A percentile compares a stretch with the other conserved stretches of the same genome.
Evolutionary conservation across 805 yeast genomes (phyloP).

Genomic region (Brettanomyces bruxellensis): DNA sequence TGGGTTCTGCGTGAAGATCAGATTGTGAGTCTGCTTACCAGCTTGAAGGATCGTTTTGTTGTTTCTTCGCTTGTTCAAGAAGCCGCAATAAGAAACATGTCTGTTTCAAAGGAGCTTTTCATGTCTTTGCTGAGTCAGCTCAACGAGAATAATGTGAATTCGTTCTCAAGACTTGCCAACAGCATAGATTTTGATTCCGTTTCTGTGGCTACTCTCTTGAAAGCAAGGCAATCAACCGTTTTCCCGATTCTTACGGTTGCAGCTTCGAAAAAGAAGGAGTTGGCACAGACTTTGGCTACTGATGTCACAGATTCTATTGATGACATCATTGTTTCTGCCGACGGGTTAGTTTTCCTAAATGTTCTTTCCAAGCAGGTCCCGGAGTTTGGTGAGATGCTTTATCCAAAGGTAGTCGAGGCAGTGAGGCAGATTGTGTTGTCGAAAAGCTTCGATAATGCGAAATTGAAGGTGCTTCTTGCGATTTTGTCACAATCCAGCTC

Average conservation of each 20-base stretch:
- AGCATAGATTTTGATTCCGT: too few species aligned
- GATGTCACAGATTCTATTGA: too few species aligned
- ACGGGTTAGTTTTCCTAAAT: not conserved
- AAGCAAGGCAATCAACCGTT: too few species aligned
- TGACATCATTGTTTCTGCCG: not conserved
- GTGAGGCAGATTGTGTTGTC: conserved; percentile 5
- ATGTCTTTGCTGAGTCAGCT: not conserved
- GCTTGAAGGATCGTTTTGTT: not conserved
- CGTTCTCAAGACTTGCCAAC: too few species aligned
- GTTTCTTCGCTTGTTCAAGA: not conserved
- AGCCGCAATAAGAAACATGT: not conserved
- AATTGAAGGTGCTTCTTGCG: conserved; percentile 7
- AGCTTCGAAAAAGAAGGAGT: too few species aligned
- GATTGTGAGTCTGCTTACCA: conserved; percentile 1
- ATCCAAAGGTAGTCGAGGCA: conserved; percentile 3
- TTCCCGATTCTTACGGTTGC: too few species aligned
- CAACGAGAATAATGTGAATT: too few species aligned
- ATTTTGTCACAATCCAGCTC: not conserved
- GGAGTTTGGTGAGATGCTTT: not conserved
- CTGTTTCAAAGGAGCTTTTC: not conserved
- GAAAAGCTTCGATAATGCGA: not conserved
- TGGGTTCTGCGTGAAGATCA: conserved; percentile 7
- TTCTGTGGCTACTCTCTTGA: too few species aligned
- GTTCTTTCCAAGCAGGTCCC: not conserved
- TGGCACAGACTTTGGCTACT: too few species aligned